Conservation (phyloP, 225 moss, liverwort and hornwort genomes). For the Pseudoscleropodium purum region DNA sequence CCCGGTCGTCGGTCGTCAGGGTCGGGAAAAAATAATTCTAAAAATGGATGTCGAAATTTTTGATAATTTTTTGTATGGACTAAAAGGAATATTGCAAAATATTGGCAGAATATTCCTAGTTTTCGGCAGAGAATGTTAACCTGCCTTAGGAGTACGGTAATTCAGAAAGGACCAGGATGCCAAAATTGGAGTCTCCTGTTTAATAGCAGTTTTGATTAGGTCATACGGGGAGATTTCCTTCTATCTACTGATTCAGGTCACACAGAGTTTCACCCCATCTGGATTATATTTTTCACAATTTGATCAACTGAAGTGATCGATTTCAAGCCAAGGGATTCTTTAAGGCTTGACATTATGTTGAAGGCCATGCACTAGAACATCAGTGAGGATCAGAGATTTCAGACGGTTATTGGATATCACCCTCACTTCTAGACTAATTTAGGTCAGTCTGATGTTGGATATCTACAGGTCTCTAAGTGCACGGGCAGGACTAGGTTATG, state of each 20-base stretch:
- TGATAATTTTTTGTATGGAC: not conserved
- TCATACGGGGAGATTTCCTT: not conserved
- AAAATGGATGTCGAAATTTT: not conserved
- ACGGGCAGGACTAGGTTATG: not conserved
- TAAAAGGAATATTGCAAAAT: not conserved
- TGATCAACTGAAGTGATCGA: not conserved
- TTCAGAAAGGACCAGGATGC: not conserved
- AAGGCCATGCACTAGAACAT: not conserved
- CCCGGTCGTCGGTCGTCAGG: not conserved
- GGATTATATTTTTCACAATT: not conserved
- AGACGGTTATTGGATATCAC: not conserved
- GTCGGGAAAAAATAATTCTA: not conserved
- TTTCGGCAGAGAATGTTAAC: not conserved
- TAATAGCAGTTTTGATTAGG: not conserved
- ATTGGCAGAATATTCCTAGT: not conserved
- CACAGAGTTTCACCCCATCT: not conserved
- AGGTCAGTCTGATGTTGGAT: not conserved
- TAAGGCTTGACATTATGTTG: not conserved
- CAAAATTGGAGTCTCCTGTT: not conserved
- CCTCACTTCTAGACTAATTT: not conserved
- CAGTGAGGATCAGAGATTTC: not conserved
- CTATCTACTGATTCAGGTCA: not conserved
- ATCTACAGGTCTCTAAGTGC: not conserved
- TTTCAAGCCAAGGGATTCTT: not conserved
- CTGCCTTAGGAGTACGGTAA: not conserved